A percentile compares a stretch with the other conserved stretches of the same genome.
phyloP scores from a whole-genome alignment of 306 rosid species.

The Begonia fuchsioides region DNA sequence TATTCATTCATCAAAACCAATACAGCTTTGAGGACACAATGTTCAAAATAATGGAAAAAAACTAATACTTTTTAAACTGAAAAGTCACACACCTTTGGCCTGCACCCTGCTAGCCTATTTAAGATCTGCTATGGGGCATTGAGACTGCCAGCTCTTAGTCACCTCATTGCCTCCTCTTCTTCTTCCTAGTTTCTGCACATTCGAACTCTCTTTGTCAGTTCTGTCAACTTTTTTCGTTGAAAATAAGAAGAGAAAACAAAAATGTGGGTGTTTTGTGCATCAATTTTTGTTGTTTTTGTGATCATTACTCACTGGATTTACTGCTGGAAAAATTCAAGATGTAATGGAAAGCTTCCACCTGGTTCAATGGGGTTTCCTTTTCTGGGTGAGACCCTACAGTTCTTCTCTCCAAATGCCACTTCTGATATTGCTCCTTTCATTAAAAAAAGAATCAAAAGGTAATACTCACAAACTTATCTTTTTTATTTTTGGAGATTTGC shows the following conservation, averaged over 20 bases:
- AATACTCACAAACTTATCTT: background rate
- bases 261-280: slow-evolving; percentile 60
- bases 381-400: slow-evolving; percentile 81
- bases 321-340: slow-evolving; percentile 68
- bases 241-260: background rate
- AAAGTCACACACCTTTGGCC: too few relatives aligned
- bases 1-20: slow-evolving; percentile 57
- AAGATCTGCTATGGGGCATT: slow-evolving; percentile 35
- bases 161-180: slow-evolving; percentile 31
- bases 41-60: slow-evolving; percentile 22
- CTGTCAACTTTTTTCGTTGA: slow-evolving; percentile 12
- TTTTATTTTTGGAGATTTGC: background rate
- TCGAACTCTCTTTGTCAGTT: too few relatives aligned
- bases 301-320: slow-evolving; percentile 60
- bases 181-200: slow-evolving; percentile 15
- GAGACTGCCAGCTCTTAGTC: slow-evolving; percentile 60
- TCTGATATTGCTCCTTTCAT: slow-evolving; percentile 77
- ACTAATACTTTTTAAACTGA: background rate
- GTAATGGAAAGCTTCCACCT: slow-evolving; percentile 88
- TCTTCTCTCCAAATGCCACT: slow-evolving; percentile 66
- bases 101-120: slow-evolving; percentile 28
- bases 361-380: slow-evolving; percentile 99
- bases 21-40: slow-evolving; percentile 43
- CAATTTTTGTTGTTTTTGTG: slow-evolving; percentile 37
- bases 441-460: slow-evolving; percentile 80